phyloP scores from a whole-genome alignment of 2,329 filamentous ascomycete genomes.

The Blastomyces emzantsi region DNA sequence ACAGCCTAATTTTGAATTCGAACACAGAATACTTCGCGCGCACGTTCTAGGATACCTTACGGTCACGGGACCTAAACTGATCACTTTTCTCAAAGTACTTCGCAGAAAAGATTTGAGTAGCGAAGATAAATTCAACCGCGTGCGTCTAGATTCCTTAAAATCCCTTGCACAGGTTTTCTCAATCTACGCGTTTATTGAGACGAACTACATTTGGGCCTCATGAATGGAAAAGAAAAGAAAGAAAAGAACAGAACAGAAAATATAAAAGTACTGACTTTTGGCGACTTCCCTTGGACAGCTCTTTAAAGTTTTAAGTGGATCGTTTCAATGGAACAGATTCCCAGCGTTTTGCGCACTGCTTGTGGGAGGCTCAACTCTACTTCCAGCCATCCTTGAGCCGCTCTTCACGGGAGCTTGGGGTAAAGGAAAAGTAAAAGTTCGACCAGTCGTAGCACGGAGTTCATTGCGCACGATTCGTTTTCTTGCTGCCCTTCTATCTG shows the following conservation, averaged over 20 bases:
- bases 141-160: conserved; percentile 20
- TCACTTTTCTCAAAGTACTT: conserved; percentile 32
- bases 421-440: neutral
- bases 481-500: conserved; percentile 39
- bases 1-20: neutral
- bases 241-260: no score
- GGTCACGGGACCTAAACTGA: conserved; percentile 38
- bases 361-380: conserved; percentile 43
- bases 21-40: conserved; percentile 35
- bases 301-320: conserved; percentile 29
- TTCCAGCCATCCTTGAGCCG: conserved; percentile 26
- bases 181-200: conserved; percentile 9
- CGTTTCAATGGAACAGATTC: conserved; percentile 41
- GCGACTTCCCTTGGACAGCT: conserved; percentile 25
- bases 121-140: conserved; percentile 29
- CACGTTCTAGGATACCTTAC: conserved; percentile 43
- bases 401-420: conserved; percentile 7
- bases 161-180: neutral
- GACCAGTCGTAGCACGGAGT: conserved; percentile 3
- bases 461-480: conserved; percentile 28
- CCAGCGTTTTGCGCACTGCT: conserved; percentile 45
- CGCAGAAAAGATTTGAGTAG: conserved; percentile 25
- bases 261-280: conserved; percentile 16
- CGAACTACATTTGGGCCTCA: neutral
- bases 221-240: neutral